Evolutionary conservation across 805 yeast genomes (phyloP).

Genomic region (Pichia exigua): DNA sequence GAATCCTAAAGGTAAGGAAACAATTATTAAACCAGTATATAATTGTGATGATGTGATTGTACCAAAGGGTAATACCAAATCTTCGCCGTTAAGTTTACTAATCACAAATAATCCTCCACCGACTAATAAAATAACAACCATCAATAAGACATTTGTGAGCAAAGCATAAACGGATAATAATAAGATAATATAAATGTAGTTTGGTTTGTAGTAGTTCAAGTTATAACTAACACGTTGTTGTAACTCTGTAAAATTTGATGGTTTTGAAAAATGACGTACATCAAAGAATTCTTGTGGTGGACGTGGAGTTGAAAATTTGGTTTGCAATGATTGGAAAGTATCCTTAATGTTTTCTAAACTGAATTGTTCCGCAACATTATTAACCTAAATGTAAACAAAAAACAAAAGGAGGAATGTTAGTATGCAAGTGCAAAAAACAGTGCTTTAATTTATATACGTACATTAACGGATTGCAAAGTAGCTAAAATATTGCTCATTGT

Average conservation of each 20-base stretch:
- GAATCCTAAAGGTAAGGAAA: slow-evolving; percentile 43
- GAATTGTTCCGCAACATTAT: slow-evolving; percentile 37
- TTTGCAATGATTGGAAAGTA: slow-evolving; percentile 42
- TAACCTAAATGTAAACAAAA: slow-evolving; percentile 1
- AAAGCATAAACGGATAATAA: slow-evolving; percentile 76
- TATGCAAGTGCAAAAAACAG: not conserved
- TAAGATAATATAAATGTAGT: slow-evolving; percentile 69
- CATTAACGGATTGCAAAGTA: slow-evolving; percentile 9
- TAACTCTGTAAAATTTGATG: slow-evolving; percentile 78
- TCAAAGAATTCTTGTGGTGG: slow-evolving; percentile 95
- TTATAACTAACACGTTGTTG: slow-evolving; percentile 87
- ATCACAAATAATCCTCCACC: slow-evolving; percentile 73
- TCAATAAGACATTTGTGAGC: slow-evolving; percentile 72
- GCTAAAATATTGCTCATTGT: slow-evolving; percentile 8
- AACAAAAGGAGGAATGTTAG: not conserved
- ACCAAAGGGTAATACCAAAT: slow-evolving; percentile 69
- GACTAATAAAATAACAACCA: slow-evolving; percentile 74
- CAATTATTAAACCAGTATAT: slow-evolving; percentile 76
- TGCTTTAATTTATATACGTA: slow-evolving; percentile 2
- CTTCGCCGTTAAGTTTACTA: slow-evolving; percentile 71
- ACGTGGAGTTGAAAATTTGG: slow-evolving; percentile 61
- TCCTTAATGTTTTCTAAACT: slow-evolving; percentile 42
- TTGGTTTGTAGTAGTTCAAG: slow-evolving; percentile 78
- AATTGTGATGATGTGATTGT: slow-evolving; percentile 74
- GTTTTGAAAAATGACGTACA: slow-evolving; percentile 80